These are phyloP conservation scores for Solanum hybrid DNA, from an alignment of 305 asterid genomes.

Conservation along the genomic window DNA sequence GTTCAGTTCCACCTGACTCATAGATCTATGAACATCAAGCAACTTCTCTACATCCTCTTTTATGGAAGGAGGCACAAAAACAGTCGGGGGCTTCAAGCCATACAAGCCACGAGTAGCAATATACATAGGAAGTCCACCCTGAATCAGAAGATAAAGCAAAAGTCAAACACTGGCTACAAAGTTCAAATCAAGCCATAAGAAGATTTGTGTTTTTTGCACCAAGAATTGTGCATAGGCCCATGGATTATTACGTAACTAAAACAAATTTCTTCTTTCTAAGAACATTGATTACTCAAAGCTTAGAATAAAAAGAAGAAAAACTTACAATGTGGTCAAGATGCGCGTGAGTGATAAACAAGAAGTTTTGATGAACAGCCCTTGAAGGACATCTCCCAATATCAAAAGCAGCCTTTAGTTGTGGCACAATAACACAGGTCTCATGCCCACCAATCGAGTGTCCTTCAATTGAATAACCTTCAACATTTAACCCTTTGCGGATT, in stretches of 20 bases:
- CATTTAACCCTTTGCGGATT: constrained; percentile 41
- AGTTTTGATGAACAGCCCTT: constrained; percentile 79
- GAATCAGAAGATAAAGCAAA: constrained; percentile 19
- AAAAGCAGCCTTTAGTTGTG: constrained; percentile 76
- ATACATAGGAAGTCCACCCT: constrained; percentile 99
- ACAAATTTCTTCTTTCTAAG: not conserved
- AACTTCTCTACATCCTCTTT: constrained; percentile 73
- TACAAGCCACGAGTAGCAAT: constrained; percentile 86
- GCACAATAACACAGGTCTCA: constrained; percentile 86
- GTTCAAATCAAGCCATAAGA: not conserved
- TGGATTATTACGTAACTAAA: not conserved
- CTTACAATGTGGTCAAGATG: constrained; percentile 97
- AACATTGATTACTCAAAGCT: not conserved
- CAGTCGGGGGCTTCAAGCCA: constrained; percentile 83
- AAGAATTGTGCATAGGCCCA: not conserved
- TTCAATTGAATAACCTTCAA: constrained; percentile 70
- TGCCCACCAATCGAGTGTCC: constrained; percentile 90
- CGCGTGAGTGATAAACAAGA: constrained; percentile 89
- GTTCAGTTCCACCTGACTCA: constrained; percentile 79
- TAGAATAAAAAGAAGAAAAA: not conserved
- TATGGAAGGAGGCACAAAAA: constrained; percentile 82
- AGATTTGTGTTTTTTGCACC: not conserved
- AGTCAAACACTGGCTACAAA: not conserved
- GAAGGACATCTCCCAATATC: constrained; percentile 96
- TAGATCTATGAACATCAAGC: constrained; percentile 62